These are phyloP conservation scores for Adenanthera pavonina DNA, from an alignment of 306 rosid species.

Conservation along the genomic window DNA sequence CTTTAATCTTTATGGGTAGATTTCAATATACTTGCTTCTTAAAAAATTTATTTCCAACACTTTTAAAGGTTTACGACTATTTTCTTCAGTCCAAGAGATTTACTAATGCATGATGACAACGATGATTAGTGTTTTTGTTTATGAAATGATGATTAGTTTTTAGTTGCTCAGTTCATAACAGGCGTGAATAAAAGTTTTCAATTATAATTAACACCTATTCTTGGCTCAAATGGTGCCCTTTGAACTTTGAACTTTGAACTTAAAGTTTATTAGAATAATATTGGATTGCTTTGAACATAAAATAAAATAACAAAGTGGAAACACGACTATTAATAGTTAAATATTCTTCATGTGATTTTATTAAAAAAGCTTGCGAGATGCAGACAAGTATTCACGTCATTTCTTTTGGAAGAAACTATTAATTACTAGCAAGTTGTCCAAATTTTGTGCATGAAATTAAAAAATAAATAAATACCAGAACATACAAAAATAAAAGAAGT, in stretches of 20 bases:
- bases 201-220: background rate
- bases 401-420: background rate
- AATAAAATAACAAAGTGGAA: background rate
- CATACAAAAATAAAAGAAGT: background rate
- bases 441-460: background rate
- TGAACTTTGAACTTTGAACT: background rate
- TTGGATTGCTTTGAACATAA: background rate
- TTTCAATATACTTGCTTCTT: background rate
- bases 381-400: background rate
- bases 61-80: background rate
- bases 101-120: background rate
- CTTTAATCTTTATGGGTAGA: too few relatives aligned
- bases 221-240: background rate
- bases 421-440: background rate
- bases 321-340: background rate
- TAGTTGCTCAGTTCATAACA: background rate
- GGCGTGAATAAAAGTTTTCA: background rate
- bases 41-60: background rate
- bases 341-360: background rate
- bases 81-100: background rate
- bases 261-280: background rate
- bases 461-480: background rate
- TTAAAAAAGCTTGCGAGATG: background rate
- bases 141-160: background rate
- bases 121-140: background rate